These are phyloP conservation scores for Podaxis mareebaensis DNA, from an alignment of 768 basidiomycete genomes.

Conservation along the genomic window DNA sequence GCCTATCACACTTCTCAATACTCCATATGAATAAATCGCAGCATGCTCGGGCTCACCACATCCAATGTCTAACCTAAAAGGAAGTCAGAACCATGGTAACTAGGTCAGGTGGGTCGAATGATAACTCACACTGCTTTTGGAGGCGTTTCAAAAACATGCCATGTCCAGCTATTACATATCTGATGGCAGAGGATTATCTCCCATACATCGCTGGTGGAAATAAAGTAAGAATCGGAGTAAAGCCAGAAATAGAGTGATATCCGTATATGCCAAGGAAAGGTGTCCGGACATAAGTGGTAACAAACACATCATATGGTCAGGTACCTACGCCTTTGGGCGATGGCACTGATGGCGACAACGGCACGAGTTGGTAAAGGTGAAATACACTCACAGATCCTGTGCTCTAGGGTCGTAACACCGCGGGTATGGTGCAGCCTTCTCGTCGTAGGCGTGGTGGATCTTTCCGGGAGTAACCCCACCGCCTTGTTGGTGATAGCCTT, in stretches of 20 bases:
- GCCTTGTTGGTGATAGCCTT: constrained; percentile 30
- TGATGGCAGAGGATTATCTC: constrained; percentile 57
- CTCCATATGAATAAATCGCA: not conserved
- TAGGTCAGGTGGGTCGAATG: constrained; percentile 3
- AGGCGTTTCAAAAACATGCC: constrained; percentile 61
- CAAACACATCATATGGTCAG: constrained; percentile 5
- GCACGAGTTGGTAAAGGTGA: constrained; percentile 12
- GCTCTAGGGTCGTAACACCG: constrained; percentile 62
- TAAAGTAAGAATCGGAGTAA: not conserved
- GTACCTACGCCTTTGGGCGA: not conserved
- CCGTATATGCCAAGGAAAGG: not conserved
- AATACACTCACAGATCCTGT: constrained; percentile 61
- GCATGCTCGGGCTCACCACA: constrained; percentile 51
- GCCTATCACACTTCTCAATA: constrained; percentile 35
- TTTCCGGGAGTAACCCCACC: constrained; percentile 37
- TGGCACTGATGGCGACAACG: not conserved
- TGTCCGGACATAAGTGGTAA: not conserved
- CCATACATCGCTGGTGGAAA: constrained; percentile 60
- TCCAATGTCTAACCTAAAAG: constrained; percentile 63
- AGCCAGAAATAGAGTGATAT: not conserved
- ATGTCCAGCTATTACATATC: constrained; percentile 58
- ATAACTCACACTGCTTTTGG: constrained; percentile 63
- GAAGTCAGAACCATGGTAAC: not conserved
- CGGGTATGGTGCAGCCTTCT: constrained; percentile 65
- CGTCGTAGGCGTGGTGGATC: constrained; percentile 55